Conservation (phyloP, 2,329 filamentous ascomycete genomes). For the Cordyceps farinosa region DNA sequence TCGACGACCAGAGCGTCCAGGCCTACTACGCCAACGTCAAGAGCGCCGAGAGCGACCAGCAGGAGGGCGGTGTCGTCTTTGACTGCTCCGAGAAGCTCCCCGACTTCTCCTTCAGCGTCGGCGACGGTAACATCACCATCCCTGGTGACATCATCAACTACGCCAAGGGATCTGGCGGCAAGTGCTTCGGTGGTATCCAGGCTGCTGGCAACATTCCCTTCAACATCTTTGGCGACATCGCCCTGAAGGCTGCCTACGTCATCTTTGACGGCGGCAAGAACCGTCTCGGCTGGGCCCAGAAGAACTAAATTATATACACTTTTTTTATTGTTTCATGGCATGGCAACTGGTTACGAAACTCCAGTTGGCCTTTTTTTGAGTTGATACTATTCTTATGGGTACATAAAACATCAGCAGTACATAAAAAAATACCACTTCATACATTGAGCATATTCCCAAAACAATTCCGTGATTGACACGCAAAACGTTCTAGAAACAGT, state of each 20-base stretch:
- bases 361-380: not conserved
- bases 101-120: constrained; percentile 52
- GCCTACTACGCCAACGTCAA: constrained; percentile 56
- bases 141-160: constrained; percentile 55
- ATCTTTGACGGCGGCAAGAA: constrained; percentile 54
- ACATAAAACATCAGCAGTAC: not conserved
- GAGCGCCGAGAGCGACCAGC: constrained; percentile 27
- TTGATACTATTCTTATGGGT: constrained; percentile 1
- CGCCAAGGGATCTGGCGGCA: constrained; percentile 44
- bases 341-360: not conserved
- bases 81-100: constrained; percentile 43
- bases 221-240: constrained; percentile 62
- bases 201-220: constrained; percentile 40
- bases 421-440: not conserved
- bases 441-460: not conserved
- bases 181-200: constrained; percentile 68
- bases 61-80: constrained; percentile 41
- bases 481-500: too few species aligned
- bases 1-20: constrained; percentile 50
- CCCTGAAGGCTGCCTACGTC: constrained; percentile 59
- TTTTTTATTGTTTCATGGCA: not conserved
- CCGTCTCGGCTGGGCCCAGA: constrained; percentile 36
- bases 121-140: constrained; percentile 53
- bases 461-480: not conserved
- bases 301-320: constrained; percentile 1